Percentiles rank a stretch among this genome's conserved stretches.
phyloP scores from a whole-genome alignment of 1,284 basidiomycete species.

The Spongispora temasekensis region DNA sequence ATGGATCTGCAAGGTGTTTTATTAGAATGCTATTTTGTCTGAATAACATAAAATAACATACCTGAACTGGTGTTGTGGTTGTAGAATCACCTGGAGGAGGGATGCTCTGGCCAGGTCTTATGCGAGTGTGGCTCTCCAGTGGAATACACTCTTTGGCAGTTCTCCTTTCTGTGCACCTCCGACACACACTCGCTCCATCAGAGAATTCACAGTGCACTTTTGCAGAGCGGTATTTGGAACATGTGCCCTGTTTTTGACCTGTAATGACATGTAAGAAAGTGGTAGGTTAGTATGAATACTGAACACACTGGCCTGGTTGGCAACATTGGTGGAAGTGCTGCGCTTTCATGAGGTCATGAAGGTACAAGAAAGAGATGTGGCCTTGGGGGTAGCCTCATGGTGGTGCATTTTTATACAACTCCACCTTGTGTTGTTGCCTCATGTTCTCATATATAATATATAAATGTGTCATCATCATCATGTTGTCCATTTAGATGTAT shows the following conservation, averaged over 20 bases:
- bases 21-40: no score
- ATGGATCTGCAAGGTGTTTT: no score
- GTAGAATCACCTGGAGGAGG: no score
- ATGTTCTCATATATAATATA: neutral
- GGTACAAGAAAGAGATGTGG: neutral
- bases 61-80: no score
- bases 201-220: neutral
- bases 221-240: neutral
- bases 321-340: neutral
- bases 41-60: no score
- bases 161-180: no score
- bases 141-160: no score
- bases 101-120: no score
- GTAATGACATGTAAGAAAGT: neutral
- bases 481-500: no score
- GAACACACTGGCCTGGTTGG: neutral
- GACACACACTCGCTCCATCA: neutral
- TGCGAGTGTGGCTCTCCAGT: no score
- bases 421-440: neutral
- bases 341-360: neutral
- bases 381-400: no score
- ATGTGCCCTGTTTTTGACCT: neutral
- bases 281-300: neutral
- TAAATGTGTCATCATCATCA: neutral
- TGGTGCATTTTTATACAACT: neutral